A percentile compares a stretch with the other conserved stretches of the same genome.
phyloP scores from a whole-genome alignment of 2,329 filamentous ascomycete species.

The Aschersonia sp. region DNA sequence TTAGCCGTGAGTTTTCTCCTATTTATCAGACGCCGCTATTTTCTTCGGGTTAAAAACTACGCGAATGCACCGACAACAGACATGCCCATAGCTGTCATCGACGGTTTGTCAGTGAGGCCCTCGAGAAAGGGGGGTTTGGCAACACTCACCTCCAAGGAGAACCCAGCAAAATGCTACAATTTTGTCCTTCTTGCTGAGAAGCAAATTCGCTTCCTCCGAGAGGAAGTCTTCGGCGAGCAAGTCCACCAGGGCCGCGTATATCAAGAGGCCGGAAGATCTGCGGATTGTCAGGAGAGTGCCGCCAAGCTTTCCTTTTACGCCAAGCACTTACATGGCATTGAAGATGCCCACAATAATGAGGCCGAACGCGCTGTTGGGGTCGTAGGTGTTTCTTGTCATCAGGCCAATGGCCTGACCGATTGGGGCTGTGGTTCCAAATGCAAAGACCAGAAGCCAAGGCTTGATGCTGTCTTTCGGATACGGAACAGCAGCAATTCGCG shows the following conservation, averaged over 20 bases:
- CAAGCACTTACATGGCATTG: slow-evolving; percentile 41
- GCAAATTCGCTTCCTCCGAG: slow-evolving; percentile 36
- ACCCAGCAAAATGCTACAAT: slow-evolving; percentile 36
- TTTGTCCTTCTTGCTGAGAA: slow-evolving; percentile 37
- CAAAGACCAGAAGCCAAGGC: slow-evolving; percentile 46
- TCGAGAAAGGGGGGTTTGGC: no score
- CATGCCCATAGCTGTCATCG: slow-evolving; percentile 13
- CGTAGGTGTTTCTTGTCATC: slow-evolving; percentile 39
- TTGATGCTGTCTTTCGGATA: slow-evolving; percentile 40
- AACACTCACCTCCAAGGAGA: slow-evolving; percentile 31
- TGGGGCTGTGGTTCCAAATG: slow-evolving; percentile 49
- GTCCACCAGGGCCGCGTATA: slow-evolving; percentile 50
- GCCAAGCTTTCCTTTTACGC: neutral
- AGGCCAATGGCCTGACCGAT: slow-evolving; percentile 52
- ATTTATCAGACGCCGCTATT: no score
- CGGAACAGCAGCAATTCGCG: slow-evolving; percentile 53
- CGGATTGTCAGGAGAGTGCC: neutral
- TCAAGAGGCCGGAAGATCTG: slow-evolving; percentile 43
- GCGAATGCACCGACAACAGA: slow-evolving; percentile 19
- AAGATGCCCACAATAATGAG: slow-evolving; percentile 50
- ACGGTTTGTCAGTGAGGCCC: neutral
- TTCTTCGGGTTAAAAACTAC: slow-evolving; percentile 2
- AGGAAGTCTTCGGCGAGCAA: slow-evolving; percentile 52
- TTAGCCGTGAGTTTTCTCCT: no score
- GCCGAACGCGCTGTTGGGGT: slow-evolving; percentile 48